A percentile compares a stretch with the other conserved stretches of the same genome.
Evolutionary conservation across 2,329 filamentous ascomycete genomes (phyloP).

Genomic region (Amphichorda felina): DNA sequence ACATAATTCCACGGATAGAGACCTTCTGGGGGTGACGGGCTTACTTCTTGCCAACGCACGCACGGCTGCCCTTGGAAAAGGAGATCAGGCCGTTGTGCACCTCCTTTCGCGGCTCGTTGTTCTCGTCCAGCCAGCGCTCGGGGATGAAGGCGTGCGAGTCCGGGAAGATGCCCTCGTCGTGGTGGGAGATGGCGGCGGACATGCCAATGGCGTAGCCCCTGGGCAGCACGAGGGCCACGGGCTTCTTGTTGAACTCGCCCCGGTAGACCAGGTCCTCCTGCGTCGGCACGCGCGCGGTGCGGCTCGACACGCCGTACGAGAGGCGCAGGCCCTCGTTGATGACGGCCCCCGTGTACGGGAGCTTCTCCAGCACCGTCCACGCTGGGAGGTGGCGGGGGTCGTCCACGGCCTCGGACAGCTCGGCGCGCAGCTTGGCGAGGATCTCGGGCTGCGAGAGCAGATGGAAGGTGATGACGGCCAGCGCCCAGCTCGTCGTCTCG

Average conservation of each 20-base stretch:
- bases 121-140: conserved; percentile 22
- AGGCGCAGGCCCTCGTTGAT: conserved; percentile 24
- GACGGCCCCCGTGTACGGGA: conserved; percentile 23
- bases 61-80: conserved; percentile 23
- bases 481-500: conserved; percentile 19
- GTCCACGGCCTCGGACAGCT: conserved; percentile 12
- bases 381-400: conserved; percentile 12
- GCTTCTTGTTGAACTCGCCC: conserved; percentile 8
- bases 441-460: conserved; percentile 19
- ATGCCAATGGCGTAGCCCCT: conserved; percentile 22
- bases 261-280: conserved; percentile 15
- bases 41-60: conserved; percentile 19
- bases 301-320: conserved; percentile 15
- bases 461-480: conserved; percentile 21
- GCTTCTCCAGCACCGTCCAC: conserved; percentile 19
- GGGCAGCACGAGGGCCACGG: conserved; percentile 14
- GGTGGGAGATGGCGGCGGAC: conserved; percentile 20
- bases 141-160: conserved; percentile 20
- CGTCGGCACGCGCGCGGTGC: conserved; percentile 12
- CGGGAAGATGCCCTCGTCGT: conserved; percentile 22
- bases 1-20: no score
- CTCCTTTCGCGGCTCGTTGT: conserved; percentile 9
- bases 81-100: conserved; percentile 20
- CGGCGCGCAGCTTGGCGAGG: conserved; percentile 14
- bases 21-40: no score